Percentiles rank a stretch among this genome's conserved stretches.
These are phyloP conservation scores for Sporisorium exsertum DNA, from an alignment of 1,284 basidiomycete genomes.

Conservation along the genomic window DNA sequence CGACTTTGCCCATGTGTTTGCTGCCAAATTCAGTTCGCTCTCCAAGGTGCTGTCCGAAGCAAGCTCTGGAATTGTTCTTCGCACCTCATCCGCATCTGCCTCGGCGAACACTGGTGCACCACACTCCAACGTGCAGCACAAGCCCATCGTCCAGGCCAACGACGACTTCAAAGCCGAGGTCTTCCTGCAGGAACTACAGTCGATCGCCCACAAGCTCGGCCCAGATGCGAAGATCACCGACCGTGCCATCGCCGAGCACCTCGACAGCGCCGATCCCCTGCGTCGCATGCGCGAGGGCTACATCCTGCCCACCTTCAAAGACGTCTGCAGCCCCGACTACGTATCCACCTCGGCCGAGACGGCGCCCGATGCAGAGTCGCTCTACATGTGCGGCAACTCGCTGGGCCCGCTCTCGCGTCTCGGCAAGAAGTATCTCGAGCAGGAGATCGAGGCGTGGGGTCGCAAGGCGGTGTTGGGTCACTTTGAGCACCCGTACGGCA, in stretches of 20 bases:
- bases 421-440: slow-evolving; percentile 79
- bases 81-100: slow-evolving; percentile 3
- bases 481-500: slow-evolving; percentile 84
- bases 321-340: slow-evolving; percentile 44
- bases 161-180: slow-evolving; percentile 34
- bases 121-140: slow-evolving; percentile 18
- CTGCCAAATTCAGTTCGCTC: slow-evolving; percentile 40
- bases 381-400: slow-evolving; percentile 97
- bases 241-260: slow-evolving; percentile 42
- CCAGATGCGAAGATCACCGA: slow-evolving; percentile 34
- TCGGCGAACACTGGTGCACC: not conserved
- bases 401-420: slow-evolving; percentile 84
- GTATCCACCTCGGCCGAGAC: slow-evolving; percentile 27
- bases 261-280: slow-evolving; percentile 47
- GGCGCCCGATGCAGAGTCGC: slow-evolving; percentile 68
- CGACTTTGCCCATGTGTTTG: slow-evolving; percentile 36
- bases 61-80: slow-evolving; percentile 27
- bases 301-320: slow-evolving; percentile 51
- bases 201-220: slow-evolving; percentile 45
- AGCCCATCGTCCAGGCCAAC: slow-evolving; percentile 24
- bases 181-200: slow-evolving; percentile 39
- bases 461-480: slow-evolving; percentile 86
- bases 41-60: slow-evolving; percentile 50
- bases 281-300: slow-evolving; percentile 48
- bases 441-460: slow-evolving; percentile 90